Percentiles rank a stretch among this genome's conserved stretches.
These are phyloP conservation scores for Globisporangium uncinulatum DNA, from an alignment of 352 stramenopile species.

Conservation along the genomic window DNA sequence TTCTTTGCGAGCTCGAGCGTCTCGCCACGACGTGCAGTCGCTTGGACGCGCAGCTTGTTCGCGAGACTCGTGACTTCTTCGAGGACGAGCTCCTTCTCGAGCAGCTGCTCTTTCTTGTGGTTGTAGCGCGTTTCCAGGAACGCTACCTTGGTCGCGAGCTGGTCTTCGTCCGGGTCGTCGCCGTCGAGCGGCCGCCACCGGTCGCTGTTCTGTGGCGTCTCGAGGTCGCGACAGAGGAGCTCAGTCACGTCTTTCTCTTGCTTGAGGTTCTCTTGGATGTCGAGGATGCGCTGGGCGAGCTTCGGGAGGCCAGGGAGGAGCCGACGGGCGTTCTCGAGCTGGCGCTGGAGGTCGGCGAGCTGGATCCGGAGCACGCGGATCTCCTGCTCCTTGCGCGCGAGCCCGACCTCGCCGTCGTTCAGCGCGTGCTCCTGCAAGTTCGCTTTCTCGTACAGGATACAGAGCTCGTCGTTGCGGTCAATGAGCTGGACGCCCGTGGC, in stretches of 20 bases:
- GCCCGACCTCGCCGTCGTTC: conserved; percentile 68
- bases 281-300: conserved; percentile 74
- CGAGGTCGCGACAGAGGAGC: conserved; percentile 85
- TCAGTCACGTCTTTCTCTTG: conserved; percentile 87
- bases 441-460: conserved; percentile 92
- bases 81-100: conserved; percentile 93
- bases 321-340: conserved; percentile 66
- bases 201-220: conserved; percentile 86
- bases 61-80: conserved; percentile 89
- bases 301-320: conserved; percentile 77
- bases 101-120: conserved; percentile 88
- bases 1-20: conserved; percentile 83
- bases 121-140: conserved; percentile 86
- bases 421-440: conserved; percentile 88
- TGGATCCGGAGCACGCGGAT: conserved; percentile 76
- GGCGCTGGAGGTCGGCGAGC: conserved; percentile 55
- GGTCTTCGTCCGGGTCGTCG: conserved; percentile 86
- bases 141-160: conserved; percentile 78
- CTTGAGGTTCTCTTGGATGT: conserved; percentile 76
- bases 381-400: conserved; percentile 81
- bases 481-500: conserved; percentile 90
- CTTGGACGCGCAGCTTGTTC: conserved; percentile 82
- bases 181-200: conserved; percentile 86
- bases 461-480: conserved; percentile 94
- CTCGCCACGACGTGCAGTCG: conserved; percentile 62